phyloP scores from a whole-genome alignment of 257 asterid genomes.

The Lavandula angustifolia region DNA sequence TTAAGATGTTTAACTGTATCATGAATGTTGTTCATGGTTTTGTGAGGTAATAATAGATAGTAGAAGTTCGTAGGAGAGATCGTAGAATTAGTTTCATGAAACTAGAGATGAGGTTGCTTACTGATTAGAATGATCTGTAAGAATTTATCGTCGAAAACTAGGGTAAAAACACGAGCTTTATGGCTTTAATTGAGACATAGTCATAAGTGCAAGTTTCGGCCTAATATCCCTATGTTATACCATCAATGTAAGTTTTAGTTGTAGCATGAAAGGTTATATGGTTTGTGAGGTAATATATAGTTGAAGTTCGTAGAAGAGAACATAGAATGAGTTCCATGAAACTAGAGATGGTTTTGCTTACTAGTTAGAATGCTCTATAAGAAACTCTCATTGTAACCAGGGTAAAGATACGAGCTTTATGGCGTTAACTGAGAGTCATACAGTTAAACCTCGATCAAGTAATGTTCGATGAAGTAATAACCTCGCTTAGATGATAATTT shows the following conservation, averaged over 20 bases:
- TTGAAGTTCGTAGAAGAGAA: constrained; percentile 6
- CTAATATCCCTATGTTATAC: not conserved
- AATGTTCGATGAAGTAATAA: too few relatives aligned
- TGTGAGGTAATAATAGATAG: not conserved
- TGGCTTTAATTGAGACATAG: not conserved
- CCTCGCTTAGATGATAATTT: too few relatives aligned
- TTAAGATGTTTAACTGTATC: too few relatives aligned
- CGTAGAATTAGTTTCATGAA: constrained; percentile 3
- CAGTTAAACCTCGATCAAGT: too few relatives aligned
- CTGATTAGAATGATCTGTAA: not conserved
- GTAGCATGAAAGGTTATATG: not conserved
- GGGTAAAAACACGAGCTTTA: not conserved
- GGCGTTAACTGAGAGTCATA: not conserved
- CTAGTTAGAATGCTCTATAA: not conserved
- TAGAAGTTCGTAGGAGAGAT: constrained; percentile 8
- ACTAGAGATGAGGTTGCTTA: not conserved
- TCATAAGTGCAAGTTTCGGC: not conserved
- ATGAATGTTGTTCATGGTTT: not conserved
- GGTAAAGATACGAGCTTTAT: not conserved
- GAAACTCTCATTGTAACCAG: not conserved
- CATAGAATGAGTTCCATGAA: constrained; percentile 1
- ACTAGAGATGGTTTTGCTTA: not conserved
- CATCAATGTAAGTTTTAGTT: not conserved
- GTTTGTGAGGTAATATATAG: not conserved
- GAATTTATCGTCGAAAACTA: not conserved